Conservation (phyloP, 2,329 filamentous ascomycete genomes). For the Colletotrichum orbiculare region DNA sequence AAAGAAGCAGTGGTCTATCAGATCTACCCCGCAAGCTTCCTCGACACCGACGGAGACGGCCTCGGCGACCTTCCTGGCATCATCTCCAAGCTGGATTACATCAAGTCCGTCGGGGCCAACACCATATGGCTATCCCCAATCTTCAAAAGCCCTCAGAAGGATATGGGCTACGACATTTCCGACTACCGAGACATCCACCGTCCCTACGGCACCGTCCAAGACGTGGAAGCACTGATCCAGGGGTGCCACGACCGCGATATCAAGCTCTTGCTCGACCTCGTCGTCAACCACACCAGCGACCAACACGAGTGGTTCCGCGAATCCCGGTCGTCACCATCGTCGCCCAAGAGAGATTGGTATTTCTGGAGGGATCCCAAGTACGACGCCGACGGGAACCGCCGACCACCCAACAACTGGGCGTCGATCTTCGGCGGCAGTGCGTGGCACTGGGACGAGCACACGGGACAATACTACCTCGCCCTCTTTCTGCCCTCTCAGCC, state of each 20-base stretch:
- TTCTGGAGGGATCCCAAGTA: conserved; percentile 61
- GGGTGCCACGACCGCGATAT: conserved; percentile 60
- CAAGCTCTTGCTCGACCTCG: conserved; percentile 42
- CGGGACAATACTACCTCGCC: conserved; percentile 61
- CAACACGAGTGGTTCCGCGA: conserved; percentile 68
- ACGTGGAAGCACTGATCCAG: conserved; percentile 71
- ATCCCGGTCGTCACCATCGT: conserved; percentile 59
- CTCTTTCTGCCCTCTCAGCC: conserved; percentile 73
- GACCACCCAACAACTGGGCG: conserved; percentile 58
- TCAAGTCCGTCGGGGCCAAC: conserved; percentile 39
- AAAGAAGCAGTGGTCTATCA: conserved; percentile 66
- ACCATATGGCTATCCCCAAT: conserved; percentile 43
- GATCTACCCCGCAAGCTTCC: conserved; percentile 59
- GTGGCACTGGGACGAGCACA: conserved; percentile 50
- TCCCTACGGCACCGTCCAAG: conserved; percentile 72
- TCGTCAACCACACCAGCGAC: conserved; percentile 46
- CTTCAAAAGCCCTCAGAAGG: conserved; percentile 59
- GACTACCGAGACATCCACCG: conserved; percentile 59
- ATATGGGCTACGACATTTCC: conserved; percentile 75
- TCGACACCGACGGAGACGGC: conserved; percentile 40
- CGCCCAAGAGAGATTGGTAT: conserved; percentile 66
- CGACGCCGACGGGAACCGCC: conserved; percentile 46
- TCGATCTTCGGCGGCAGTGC: conserved; percentile 51
- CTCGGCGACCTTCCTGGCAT: conserved; percentile 41
- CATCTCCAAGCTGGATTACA: conserved; percentile 42